Conservation (phyloP, 2,329 filamentous ascomycete species). For the Claviceps sorghi region DNA sequence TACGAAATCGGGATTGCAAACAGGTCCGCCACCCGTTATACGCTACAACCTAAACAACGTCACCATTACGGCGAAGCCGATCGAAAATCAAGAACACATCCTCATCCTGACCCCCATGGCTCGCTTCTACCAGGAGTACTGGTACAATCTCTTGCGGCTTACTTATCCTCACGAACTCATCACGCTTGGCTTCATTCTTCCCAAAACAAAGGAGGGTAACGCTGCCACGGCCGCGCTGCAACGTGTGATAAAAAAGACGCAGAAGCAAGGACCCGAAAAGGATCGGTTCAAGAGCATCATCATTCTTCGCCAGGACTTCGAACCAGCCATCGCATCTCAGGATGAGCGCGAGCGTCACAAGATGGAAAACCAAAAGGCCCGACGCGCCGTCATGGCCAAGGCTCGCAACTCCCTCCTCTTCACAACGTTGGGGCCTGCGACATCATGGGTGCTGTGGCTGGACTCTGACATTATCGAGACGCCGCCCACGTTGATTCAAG, state of each 20-base stretch:
- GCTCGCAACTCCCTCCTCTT: slow-evolving; percentile 91
- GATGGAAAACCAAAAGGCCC: slow-evolving; percentile 72
- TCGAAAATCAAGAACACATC: slow-evolving; percentile 68
- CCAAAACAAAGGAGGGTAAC: slow-evolving; percentile 86
- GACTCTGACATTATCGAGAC: slow-evolving; percentile 88
- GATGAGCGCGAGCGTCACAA: slow-evolving; percentile 83
- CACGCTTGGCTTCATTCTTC: slow-evolving; percentile 88
- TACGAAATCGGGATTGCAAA: slow-evolving; percentile 15
- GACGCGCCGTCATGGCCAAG: slow-evolving; percentile 80
- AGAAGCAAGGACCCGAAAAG: slow-evolving; percentile 59
- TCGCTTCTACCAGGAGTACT: slow-evolving; percentile 87
- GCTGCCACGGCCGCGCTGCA: slow-evolving; percentile 70
- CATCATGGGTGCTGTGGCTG: slow-evolving; percentile 94
- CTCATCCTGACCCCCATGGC: slow-evolving; percentile 88
- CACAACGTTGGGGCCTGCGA: slow-evolving; percentile 79
- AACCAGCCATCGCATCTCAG: slow-evolving; percentile 65
- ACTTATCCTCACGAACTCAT: slow-evolving; percentile 89
- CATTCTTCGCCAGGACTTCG: slow-evolving; percentile 90
- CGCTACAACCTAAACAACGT: slow-evolving; percentile 94
- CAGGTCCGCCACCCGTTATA: slow-evolving; percentile 62
- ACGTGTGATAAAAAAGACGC: slow-evolving; percentile 70
- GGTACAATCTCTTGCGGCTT: slow-evolving; percentile 78
- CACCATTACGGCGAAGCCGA: slow-evolving; percentile 62
- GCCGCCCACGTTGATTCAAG: slow-evolving; percentile 72
- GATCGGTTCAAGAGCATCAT: slow-evolving; percentile 84